Evolutionary conservation across 306 rosid genomes (phyloP).

Genomic region (Citrullus mucosospermus): DNA sequence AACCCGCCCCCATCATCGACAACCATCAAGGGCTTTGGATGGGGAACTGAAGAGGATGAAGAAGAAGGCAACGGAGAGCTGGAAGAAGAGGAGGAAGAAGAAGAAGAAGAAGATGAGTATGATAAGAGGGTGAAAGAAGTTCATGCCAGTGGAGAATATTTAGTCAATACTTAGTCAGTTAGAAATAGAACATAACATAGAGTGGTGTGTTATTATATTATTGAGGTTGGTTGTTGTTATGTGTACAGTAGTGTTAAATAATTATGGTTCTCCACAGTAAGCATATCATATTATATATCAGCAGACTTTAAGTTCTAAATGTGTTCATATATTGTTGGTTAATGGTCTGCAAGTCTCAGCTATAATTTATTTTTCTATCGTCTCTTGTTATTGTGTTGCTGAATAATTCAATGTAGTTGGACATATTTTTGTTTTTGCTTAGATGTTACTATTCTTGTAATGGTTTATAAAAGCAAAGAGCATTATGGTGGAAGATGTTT

Average conservation of each 20-base stretch:
- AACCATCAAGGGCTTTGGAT: conserved; percentile 32
- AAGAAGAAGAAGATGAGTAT: conserved; percentile 32
- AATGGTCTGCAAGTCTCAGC: not conserved
- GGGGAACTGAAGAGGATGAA: too few relatives aligned
- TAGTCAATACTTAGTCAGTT: not conserved
- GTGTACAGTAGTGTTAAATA: conserved; percentile 7
- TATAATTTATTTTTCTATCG: not conserved
- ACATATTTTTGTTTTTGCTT: not conserved
- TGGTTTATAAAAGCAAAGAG: not conserved
- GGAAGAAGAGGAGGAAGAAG: conserved; percentile 26
- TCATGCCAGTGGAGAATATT: conserved; percentile 5
- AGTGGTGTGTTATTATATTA: not conserved
- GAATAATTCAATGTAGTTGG: not conserved
- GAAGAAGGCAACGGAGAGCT: conserved; percentile 7
- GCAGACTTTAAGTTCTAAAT: not conserved
- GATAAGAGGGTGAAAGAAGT: conserved; percentile 9
- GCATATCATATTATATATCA: not conserved
- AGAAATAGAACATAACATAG: not conserved
- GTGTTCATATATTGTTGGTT: not conserved
- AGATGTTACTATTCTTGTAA: not conserved
- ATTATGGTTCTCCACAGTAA: not conserved
- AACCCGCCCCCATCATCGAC: conserved; percentile 48
- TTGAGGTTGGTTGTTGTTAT: not conserved
- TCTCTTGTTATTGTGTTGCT: not conserved
- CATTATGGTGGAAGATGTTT: not conserved